Percentiles rank a stretch among this genome's conserved stretches.
phyloP scores from a whole-genome alignment of 2,329 filamentous ascomycete genomes.

The Bretziella fagacearum region DNA sequence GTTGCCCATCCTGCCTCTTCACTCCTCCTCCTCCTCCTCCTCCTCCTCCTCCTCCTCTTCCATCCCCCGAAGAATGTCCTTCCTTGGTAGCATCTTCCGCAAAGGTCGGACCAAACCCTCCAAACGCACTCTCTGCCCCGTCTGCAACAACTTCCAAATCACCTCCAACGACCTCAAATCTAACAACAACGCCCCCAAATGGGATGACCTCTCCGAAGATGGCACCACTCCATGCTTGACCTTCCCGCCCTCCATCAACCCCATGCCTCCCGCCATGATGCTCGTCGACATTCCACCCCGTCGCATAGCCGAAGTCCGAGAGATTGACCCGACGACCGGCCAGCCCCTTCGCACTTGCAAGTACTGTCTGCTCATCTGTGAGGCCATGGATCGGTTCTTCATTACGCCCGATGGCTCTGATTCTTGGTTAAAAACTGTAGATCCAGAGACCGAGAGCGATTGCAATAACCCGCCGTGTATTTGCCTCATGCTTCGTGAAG shows the following conservation, averaged over 20 bases:
- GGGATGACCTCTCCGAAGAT: slow-evolving; percentile 13
- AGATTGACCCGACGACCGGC: slow-evolving; percentile 4
- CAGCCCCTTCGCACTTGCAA: slow-evolving; percentile 6
- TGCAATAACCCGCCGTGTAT: slow-evolving; percentile 10
- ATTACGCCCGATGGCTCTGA: not conserved
- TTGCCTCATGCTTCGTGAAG: slow-evolving; percentile 12
- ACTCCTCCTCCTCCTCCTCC: not conserved
- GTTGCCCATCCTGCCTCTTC: too few species aligned
- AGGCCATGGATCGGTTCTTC: slow-evolving; percentile 11
- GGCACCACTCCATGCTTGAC: not conserved
- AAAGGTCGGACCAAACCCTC: slow-evolving; percentile 7
- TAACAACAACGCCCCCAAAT: slow-evolving; percentile 9
- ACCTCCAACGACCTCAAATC: slow-evolving; percentile 12
- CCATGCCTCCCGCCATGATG: slow-evolving; percentile 14
- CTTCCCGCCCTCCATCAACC: slow-evolving; percentile 10
- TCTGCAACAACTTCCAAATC: slow-evolving; percentile 14
- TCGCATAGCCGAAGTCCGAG: slow-evolving; percentile 12
- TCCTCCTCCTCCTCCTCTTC: not conserved
- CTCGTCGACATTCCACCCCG: slow-evolving; percentile 12
- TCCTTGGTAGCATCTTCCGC: slow-evolving; percentile 13
- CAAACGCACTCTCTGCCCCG: slow-evolving; percentile 9
- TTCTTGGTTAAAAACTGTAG: slow-evolving; percentile 2
- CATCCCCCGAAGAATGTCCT: slow-evolving; percentile 5
- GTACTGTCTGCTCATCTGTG: slow-evolving; percentile 11
- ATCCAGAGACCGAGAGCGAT: slow-evolving; percentile 10